These are phyloP conservation scores for Phytophthora sp. DNA, from an alignment of 352 stramenopile genomes.

Conservation along the genomic window DNA sequence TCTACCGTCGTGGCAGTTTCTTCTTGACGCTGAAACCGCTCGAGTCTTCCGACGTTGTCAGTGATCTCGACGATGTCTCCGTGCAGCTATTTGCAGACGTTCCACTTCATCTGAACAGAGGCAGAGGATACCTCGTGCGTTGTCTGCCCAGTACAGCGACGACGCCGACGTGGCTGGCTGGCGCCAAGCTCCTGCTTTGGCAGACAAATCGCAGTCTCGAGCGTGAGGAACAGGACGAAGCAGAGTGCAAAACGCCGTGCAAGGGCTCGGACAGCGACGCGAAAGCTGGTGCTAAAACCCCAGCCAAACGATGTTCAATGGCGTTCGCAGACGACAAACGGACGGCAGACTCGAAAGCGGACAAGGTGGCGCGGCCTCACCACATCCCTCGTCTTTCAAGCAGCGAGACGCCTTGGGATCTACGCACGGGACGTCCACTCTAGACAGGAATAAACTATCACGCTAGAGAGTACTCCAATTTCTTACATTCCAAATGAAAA, in stretches of 20 bases:
- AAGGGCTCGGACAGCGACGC: slow-evolving; percentile 46
- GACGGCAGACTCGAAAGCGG: slow-evolving; percentile 13
- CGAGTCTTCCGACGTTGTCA: slow-evolving; percentile 37
- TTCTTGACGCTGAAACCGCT: slow-evolving; percentile 50
- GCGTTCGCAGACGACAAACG: slow-evolving; percentile 29
- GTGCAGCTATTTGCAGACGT: slow-evolving; percentile 56
- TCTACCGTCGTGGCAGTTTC: slow-evolving; percentile 60
- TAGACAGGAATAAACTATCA: no score
- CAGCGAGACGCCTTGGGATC: slow-evolving; percentile 38
- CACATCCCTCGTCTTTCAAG: slow-evolving; percentile 33
- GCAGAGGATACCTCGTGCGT: slow-evolving; percentile 58
- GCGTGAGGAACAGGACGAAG: slow-evolving; percentile 49
- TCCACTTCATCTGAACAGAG: slow-evolving; percentile 50
- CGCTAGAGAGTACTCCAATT: not conserved
- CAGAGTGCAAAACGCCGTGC: slow-evolving; percentile 34
- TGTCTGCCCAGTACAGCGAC: slow-evolving; percentile 31
- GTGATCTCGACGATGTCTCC: slow-evolving; percentile 40
- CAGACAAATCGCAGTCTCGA: slow-evolving; percentile 61
- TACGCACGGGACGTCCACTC: slow-evolving; percentile 47
- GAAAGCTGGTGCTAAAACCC: slow-evolving; percentile 4
- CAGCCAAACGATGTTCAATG: slow-evolving; percentile 17
- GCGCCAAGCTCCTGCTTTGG: slow-evolving; percentile 64
- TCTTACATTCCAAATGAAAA: not conserved
- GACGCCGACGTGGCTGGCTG: slow-evolving; percentile 47
- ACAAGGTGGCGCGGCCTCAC: slow-evolving; percentile 41